Evolutionary conservation across 371 early-diverging fungal genomes (phyloP), one percentile per base, ranked within the genome.

Genomic region (Nematocida minor): DNA sequence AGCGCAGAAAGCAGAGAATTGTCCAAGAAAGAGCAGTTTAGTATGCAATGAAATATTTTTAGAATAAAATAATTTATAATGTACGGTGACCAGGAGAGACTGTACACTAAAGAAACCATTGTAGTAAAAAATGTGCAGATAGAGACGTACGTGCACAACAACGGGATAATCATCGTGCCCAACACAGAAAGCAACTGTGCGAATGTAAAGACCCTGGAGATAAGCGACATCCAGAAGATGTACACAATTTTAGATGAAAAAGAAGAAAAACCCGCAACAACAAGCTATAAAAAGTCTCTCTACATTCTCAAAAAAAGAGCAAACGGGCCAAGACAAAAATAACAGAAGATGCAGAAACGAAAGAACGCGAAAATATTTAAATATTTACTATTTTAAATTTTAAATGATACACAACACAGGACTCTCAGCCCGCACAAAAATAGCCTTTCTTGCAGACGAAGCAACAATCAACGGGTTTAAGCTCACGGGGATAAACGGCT

Each of bases 401-500:
- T 48, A 38, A 44, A 70, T 47, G 49, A 29, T 55, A 20, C 40
- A 46, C 11, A 22, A 27, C 18, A 57, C 48, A 22, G 34, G 38
- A n/a, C 32, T 55, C 18, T 66, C 79, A 11, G 44, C 79, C 4
- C 40, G 80, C 55, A 80, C 71, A 22, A 74, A 55, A 54, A 77
- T 85, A 49, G 83, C 79, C 34, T 67, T 85, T 38, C 66, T 85
- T 22, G 83, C 82, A 69, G 83, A 83, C 54, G 83, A 85, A 60
- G 80, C 81, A 20, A 83, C 85, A 66, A 41, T 83, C 18, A 80
- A 34, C 31, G 83, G 83, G 38, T 85, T 83, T 62, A 68, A 55
- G 60, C 77, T 85, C 6, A 80, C 85, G 44, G 85, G 85, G 32
- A 53, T 85, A 22, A 74, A 74, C 29, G 77, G 77, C 11, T 40